Evolutionary conservation across 306 rosid species (phyloP), one percentile per base, ranked within the genome.

Genomic region (Quercus alba): DNA sequence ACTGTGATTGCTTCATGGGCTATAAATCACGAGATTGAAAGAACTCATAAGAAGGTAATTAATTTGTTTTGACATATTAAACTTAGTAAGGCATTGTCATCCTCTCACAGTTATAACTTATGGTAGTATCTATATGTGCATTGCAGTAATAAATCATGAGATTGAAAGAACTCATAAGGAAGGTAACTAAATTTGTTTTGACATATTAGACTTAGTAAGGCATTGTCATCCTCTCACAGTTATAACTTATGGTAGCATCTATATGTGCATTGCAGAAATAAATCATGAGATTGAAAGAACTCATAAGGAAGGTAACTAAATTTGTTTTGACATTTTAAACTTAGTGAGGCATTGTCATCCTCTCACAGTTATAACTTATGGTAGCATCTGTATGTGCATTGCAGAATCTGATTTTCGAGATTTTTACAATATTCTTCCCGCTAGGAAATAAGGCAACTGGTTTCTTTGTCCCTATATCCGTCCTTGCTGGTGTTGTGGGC

Each of bases 381-480:
- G n/a, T 71, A 72, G 38, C 49, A 14, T 7, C 46, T 38, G 0
- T 69, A 44, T 76, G 35, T 77, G 46, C 13, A 73, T 63, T 89
- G 90, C 89, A 95, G 99, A 96, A 58, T 87, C 95, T 35, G 85
- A 79, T 58, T 73, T 91, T 72, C 96, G 96, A 0, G 92, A 89
- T 19, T 87, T 62, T 93, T 80, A 97, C 98, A 6, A 88, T 93
- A 72, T 95, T 81, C 86, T 85, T 91, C 66, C 94, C 98, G 11
- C 69, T 93, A 5, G 99, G 99, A 46, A 93, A 91, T 77, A 77
- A 84, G 93, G 90, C 97, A 38, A 93, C 99, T 0, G 98, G 99
- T 35, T 82, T 87, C 80, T 89, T 93, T 72, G 77, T 95, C 38
- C 70, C 89, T 19, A 86, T 93, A 74, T 75, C 97, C 30, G 93